These are phyloP conservation scores for Erodium chrysanthum DNA, from an alignment of 441 rosid genomes.

Conservation along the genomic window DNA sequence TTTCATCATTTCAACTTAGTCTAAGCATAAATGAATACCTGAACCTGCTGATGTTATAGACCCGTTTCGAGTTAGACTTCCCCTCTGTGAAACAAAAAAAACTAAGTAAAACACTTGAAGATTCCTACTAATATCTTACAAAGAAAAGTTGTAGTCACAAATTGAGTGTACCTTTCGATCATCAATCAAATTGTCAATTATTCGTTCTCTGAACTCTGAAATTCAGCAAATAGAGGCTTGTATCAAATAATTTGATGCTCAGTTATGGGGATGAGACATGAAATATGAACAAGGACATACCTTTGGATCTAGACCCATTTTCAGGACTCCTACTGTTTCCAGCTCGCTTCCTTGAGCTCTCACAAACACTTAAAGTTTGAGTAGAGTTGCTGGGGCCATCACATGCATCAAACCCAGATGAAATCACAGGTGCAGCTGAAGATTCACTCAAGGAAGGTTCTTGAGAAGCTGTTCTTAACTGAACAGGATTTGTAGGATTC, in stretches of 20 bases:
- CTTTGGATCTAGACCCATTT: slow-evolving; percentile 40
- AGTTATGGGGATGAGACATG: neutral
- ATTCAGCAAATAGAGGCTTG: slow-evolving; percentile 11
- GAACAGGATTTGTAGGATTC: slow-evolving; percentile 33
- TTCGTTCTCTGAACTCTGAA: slow-evolving; percentile 48
- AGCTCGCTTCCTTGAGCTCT: slow-evolving; percentile 44
- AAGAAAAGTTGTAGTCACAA: neutral
- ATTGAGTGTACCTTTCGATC: slow-evolving; percentile 39
- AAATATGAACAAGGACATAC: slow-evolving; percentile 18
- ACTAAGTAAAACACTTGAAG: slow-evolving; percentile 13
- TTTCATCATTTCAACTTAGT: no score
- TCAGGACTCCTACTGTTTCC: slow-evolving; percentile 32
- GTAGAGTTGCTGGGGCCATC: slow-evolving; percentile 57
- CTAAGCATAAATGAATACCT: slow-evolving; percentile 27
- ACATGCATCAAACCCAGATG: slow-evolving; percentile 47
- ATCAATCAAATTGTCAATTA: slow-evolving; percentile 51
- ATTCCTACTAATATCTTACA: neutral
- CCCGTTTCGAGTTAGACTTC: slow-evolving; percentile 42
- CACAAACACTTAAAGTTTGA: slow-evolving; percentile 38
- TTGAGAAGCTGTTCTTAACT: slow-evolving; percentile 31
- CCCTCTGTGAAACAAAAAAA: slow-evolving; percentile 28
- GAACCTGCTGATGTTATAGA: slow-evolving; percentile 48
- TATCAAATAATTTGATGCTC: neutral
- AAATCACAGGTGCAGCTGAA: slow-evolving; percentile 57
- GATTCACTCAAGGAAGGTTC: slow-evolving; percentile 69